phyloP scores from a whole-genome alignment of 148 eudicot genomes.

The Spergularia marina region DNA sequence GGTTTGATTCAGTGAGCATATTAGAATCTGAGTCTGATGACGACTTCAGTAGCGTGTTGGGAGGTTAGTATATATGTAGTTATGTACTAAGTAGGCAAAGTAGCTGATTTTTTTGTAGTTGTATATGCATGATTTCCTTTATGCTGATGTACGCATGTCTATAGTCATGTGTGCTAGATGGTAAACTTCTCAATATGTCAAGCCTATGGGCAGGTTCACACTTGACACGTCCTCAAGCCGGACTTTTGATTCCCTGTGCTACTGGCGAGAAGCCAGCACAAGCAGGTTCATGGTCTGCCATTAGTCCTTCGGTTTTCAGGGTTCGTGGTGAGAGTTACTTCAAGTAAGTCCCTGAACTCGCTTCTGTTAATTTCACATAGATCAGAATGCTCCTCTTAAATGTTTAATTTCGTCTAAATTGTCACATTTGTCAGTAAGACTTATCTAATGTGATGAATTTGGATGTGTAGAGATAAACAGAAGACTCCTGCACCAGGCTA shows the following conservation, averaged over 20 bases:
- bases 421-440: conserved; percentile 9
- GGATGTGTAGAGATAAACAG: conserved; percentile 59
- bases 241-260: conserved; percentile 49
- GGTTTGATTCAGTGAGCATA: conserved; percentile 75
- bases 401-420: not conserved
- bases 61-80: conserved; percentile 44
- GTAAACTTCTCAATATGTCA: conserved; percentile 31
- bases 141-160: conserved; percentile 3
- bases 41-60: conserved; percentile 66
- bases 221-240: conserved; percentile 52
- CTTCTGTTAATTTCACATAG: no score
- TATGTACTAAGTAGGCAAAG: no score
- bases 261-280: conserved; percentile 37
- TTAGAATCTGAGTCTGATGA: conserved; percentile 80
- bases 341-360: conserved; percentile 37
- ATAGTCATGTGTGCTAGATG: conserved; percentile 28
- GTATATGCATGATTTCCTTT: not conserved
- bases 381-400: no score
- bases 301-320: conserved; percentile 67
- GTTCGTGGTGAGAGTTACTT: conserved; percentile 69
- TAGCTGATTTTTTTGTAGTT: not conserved
- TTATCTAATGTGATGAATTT: not conserved
- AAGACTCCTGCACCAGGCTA: conserved; percentile 57
- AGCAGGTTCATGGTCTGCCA: conserved; percentile 53
- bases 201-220: conserved; percentile 43